Evolutionary conservation across 129 eudicot species (phyloP).

Genomic region (Cynara cardunculus): DNA sequence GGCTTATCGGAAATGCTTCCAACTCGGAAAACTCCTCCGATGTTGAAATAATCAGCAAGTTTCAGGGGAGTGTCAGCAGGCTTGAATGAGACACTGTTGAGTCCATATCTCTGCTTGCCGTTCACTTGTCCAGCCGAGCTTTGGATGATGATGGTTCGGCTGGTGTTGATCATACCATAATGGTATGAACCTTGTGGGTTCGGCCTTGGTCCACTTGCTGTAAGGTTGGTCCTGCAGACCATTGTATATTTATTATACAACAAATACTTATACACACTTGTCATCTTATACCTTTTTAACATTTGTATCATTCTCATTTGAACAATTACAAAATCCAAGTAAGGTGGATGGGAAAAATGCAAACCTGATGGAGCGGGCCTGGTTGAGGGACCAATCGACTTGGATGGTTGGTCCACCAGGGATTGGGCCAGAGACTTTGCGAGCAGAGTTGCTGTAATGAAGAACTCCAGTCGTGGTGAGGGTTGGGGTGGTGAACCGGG

Average conservation of each 20-base stretch:
- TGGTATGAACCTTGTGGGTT: slow-evolving; percentile 99
- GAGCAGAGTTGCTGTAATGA: slow-evolving; percentile 58
- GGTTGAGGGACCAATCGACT: slow-evolving; percentile 89
- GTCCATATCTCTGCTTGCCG: slow-evolving; percentile 77
- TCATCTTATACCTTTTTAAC: no score
- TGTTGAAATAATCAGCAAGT: slow-evolving; percentile 80
- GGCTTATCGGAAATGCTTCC: slow-evolving; percentile 72
- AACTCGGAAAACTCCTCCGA: slow-evolving; percentile 69
- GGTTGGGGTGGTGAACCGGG: slow-evolving; percentile 56
- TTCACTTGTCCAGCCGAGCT: slow-evolving; percentile 67
- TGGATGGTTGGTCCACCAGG: slow-evolving; percentile 92
- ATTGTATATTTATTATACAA: neutral
- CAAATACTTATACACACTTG: neutral
- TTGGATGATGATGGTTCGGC: slow-evolving; percentile 63
- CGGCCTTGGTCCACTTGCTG: slow-evolving; percentile 99
- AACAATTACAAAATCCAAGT: neutral
- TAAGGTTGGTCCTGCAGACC: slow-evolving; percentile 67
- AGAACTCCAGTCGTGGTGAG: slow-evolving; percentile 75
- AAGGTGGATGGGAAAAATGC: neutral
- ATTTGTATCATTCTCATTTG: no score
- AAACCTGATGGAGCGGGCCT: slow-evolving; percentile 77
- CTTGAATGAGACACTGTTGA: slow-evolving; percentile 73
- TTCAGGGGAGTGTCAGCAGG: slow-evolving; percentile 83
- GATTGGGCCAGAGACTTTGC: slow-evolving; percentile 62
- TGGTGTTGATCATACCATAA: slow-evolving; percentile 77